Evolutionary conservation across 2,329 filamentous ascomycete genomes (phyloP), one percentile per base, ranked within the genome.

Genomic region (Ophiostoma australiae): DNA sequence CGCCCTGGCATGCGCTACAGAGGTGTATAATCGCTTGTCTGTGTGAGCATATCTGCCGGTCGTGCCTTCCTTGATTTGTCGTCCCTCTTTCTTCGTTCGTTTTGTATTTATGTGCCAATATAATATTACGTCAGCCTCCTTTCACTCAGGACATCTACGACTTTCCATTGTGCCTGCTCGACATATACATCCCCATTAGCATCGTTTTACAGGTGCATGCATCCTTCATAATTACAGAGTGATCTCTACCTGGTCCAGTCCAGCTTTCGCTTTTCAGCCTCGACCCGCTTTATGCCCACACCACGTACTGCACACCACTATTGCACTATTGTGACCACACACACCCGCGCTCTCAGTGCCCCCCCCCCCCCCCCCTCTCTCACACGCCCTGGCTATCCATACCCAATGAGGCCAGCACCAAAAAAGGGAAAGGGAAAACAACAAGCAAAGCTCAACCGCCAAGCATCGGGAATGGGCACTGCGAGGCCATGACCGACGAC

Each of bases 241-340:
- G n/a, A n/a, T n/a, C 27, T 31, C 27, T 31, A 31, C 27, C 27
- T 3, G 27, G 27, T 61, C 55, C 55, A 10, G 61, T 39, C 39
- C 66, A 44, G 37, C 66, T 67, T 15, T 70, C 70, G 37, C 66
- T 67, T 23, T 71, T 72, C 71, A 72, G 71, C 71, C 69, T 70
- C 69, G 71, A 72, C 71, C 71, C 71, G 71, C 71, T 72, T 72
- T 69, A 69, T 69, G 67, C 67, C 69, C 68, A 70, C 68, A n/a
- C n/a, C 31, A 39, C 13, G 15, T 7, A 23, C 70, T 35, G 44
- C 44, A 58, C 52, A 58, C 52, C 52, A 58, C 52, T 13, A 31
- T 31, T 31, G 11, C 39, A 41, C 39, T 41, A n/a, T 48, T 20
- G 41, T 44, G 41, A 48, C 48, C 41, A 52, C 35, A 35, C 61